Conservation (phyloP, 2,329 filamentous ascomycete genomes). For the Pleomassaria siparia region DNA sequence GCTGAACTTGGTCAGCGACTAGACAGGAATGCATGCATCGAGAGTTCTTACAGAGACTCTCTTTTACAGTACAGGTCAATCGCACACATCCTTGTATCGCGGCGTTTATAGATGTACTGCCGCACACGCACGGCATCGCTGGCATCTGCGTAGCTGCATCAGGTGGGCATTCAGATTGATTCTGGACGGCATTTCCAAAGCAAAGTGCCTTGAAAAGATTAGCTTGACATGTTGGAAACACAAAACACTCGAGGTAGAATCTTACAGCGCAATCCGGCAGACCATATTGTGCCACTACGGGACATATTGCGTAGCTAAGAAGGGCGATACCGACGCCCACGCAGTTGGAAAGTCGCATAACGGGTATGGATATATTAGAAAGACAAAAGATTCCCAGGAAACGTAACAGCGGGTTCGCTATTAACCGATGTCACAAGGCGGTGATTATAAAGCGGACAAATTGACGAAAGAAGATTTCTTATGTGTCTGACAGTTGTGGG, state of each 20-base stretch:
- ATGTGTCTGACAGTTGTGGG: neutral
- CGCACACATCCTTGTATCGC: conserved; percentile 12
- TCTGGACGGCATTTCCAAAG: neutral
- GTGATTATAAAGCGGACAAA: neutral
- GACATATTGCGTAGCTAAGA: neutral
- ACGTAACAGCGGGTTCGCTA: neutral
- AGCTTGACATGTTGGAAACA: neutral
- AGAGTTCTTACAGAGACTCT: conserved; percentile 9
- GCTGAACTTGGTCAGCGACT: conserved; percentile 18
- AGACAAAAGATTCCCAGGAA: neutral
- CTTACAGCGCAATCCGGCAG: conserved; percentile 2
- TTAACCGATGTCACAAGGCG: neutral
- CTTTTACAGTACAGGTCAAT: conserved; percentile 11
- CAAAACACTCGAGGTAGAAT: neutral
- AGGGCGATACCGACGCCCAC: neutral
- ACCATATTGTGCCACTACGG: neutral
- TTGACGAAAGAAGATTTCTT: neutral
- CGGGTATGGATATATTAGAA: neutral
- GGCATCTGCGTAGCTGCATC: no score
- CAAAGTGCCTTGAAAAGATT: neutral
- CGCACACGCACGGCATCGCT: conserved; percentile 15
- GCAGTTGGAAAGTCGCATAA: neutral
- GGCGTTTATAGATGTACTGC: conserved; percentile 1
- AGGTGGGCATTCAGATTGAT: conserved; percentile 5
- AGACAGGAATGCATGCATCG: no score